Conservation (phyloP, 139 green algal genomes). For the Monoraphidium neglectum region DNA sequence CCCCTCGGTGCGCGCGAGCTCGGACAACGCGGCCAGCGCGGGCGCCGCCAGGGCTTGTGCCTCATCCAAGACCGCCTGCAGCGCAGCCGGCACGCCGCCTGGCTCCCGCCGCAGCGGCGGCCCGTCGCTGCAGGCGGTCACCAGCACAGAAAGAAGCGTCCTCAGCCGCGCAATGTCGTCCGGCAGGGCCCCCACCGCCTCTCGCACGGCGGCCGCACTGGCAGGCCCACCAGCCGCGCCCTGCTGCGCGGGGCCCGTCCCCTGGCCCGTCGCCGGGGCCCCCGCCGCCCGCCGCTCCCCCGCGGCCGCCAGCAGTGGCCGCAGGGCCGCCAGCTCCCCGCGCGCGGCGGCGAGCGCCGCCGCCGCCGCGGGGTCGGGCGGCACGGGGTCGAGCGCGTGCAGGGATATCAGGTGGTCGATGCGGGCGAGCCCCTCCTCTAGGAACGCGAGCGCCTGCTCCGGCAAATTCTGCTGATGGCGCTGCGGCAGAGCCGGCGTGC, state of each 20-base stretch:
- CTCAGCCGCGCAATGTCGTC: constrained; percentile 19
- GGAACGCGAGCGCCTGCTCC: constrained; percentile 6
- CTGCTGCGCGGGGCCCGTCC: not conserved
- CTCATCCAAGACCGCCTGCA: constrained; percentile 60
- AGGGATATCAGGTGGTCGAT: constrained; percentile 47
- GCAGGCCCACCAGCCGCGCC: not conserved
- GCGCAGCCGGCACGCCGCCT: constrained; percentile 27
- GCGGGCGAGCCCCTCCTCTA: constrained; percentile 37
- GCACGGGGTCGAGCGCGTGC: constrained; percentile 61
- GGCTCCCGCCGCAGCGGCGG: constrained; percentile 6
- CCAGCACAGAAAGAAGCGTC: constrained; percentile 33
- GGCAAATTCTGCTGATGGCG: not conserved
- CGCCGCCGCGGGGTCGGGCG: constrained; percentile 25
- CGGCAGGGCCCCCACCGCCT: constrained; percentile 27
- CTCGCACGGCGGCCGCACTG: not conserved
- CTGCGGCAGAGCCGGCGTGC: constrained; percentile 3
- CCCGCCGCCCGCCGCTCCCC: too few species aligned
- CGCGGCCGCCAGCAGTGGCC: too few species aligned
- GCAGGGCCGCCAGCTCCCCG: not conserved
- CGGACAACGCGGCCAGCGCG: constrained; percentile 13
- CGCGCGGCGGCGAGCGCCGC: not conserved
- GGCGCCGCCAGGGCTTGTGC: constrained; percentile 26
- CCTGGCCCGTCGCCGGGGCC: too few species aligned
- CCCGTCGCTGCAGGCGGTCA: constrained; percentile 26
- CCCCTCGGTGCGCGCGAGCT: not conserved